A percentile compares a stretch with the other conserved stretches of the same genome.
Evolutionary conservation across 805 yeast genomes (phyloP).

Genomic region (Wickerhamiella nectarea): DNA sequence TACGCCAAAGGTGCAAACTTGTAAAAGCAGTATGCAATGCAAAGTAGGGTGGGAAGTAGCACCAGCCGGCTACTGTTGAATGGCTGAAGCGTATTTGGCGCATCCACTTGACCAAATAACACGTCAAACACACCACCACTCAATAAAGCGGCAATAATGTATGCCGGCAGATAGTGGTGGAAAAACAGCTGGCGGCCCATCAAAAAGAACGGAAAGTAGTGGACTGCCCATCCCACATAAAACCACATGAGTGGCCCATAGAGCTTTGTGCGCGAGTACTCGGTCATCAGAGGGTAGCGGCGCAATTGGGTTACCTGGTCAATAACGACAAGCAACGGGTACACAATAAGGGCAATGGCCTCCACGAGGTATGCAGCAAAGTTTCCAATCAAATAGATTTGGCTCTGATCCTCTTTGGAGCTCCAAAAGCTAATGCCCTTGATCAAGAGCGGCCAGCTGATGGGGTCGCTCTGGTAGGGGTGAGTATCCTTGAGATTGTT

Average conservation of each 20-base stretch:
- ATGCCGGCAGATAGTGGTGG: slow-evolving; percentile 94
- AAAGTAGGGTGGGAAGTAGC: slow-evolving; percentile 16
- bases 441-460: slow-evolving; percentile 77
- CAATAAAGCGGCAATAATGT: slow-evolving; percentile 70
- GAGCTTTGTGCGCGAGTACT: slow-evolving; percentile 42
- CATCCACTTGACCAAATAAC: slow-evolving; percentile 41
- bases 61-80: slow-evolving; percentile 17
- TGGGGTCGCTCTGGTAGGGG: slow-evolving; percentile 90
- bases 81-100: slow-evolving; percentile 14
- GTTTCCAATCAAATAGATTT: slow-evolving; percentile 85
- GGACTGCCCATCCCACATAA: slow-evolving; percentile 76
- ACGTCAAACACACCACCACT: slow-evolving; percentile 74
- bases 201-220: slow-evolving; percentile 79
- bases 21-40: not conserved
- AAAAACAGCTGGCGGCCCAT: slow-evolving; percentile 89
- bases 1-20: slow-evolving; percentile 68
- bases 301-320: slow-evolving; percentile 74
- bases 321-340: slow-evolving; percentile 48
- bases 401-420: slow-evolving; percentile 38
- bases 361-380: slow-evolving; percentile 41
- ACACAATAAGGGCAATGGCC: slow-evolving; percentile 32
- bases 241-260: slow-evolving; percentile 74
- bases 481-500: slow-evolving; percentile 76
- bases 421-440: slow-evolving; percentile 98
- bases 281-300: slow-evolving; percentile 41